Conservation (phyloP, 495 filamentous ascomycete species). For the Podospora anserina region DNA sequence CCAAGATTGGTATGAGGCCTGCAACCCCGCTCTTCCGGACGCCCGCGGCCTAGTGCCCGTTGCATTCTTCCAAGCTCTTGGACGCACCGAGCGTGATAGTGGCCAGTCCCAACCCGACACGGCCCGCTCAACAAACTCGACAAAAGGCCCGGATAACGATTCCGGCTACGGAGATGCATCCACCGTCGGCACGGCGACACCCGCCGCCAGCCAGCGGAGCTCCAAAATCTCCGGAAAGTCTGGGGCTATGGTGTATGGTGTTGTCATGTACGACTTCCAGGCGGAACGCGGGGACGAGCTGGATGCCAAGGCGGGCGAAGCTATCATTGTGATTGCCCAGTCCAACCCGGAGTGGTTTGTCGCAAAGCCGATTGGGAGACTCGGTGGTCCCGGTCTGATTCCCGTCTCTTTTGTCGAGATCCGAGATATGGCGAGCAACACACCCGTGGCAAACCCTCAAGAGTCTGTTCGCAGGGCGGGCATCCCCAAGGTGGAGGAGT, state of each 20-base stretch:
- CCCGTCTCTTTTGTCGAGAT: constrained; percentile 98
- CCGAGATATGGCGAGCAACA: constrained; percentile 84
- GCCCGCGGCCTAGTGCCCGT: constrained; percentile 91
- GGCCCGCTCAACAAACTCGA: constrained; percentile 52
- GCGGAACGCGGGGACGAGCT: constrained; percentile 93
- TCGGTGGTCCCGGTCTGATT: constrained; percentile 92
- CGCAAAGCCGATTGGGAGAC: constrained; percentile 91
- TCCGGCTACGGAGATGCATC: constrained; percentile 73
- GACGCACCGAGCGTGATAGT: constrained; percentile 85
- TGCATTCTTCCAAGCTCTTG: constrained; percentile 84
- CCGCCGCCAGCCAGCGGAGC: constrained; percentile 44
- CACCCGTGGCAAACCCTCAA: constrained; percentile 74
- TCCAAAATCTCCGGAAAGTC: constrained; percentile 59
- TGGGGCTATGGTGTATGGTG: constrained; percentile 90
- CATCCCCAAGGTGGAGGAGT: constrained; percentile 96
- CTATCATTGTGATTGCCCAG: constrained; percentile 97
- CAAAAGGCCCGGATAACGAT: constrained; percentile 59
- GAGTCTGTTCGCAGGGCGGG: constrained; percentile 87
- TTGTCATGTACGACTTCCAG: constrained; percentile 95
- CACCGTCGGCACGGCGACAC: constrained; percentile 30
- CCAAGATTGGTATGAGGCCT: constrained; percentile 95
- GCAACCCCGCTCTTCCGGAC: constrained; percentile 86
- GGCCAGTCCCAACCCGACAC: constrained; percentile 68
- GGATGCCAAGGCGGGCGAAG: constrained; percentile 90
- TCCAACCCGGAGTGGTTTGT: constrained; percentile 99